Evolutionary conservation across 371 early-diverging fungal species (phyloP), one percentile per base, ranked within the genome.

Genomic region (Mucor velutinosus): DNA sequence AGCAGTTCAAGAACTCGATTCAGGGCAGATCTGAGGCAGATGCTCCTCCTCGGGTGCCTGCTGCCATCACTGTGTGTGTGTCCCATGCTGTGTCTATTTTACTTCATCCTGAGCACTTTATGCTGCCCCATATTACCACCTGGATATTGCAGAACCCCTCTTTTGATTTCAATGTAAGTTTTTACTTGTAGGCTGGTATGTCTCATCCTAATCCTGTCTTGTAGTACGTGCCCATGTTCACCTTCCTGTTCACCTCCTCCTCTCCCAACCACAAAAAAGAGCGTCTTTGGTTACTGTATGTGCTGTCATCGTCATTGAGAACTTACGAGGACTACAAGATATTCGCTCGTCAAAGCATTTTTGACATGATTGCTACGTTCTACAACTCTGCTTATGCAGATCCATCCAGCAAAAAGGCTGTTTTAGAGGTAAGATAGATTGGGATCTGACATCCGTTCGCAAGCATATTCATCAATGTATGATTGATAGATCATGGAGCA

Each of bases 191-290:
- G n/a, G n/a, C 15, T 45, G 17, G 6, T 6, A 30, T 30, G 30
- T 6, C 30, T 30, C 4, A 35, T 19, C 53, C 11, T 60, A n/a
- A 29, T 17, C 17, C 15, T 33, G 29, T 57, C 39, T 62, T 51
- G 43, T 72, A 87, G 86, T 92, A 93, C 78, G 83, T 93, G 5
- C 95, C 95, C 7, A 84, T 94, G 86, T 93, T 93, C 75, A 90
- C 90, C 45, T 80, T 74, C 39, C 68, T 94, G 65, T 92, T 95
- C 73, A 87, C 86, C 64, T 89, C 93, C 3, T 77, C 89, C 0
- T 80, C 90, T 5, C 79, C 84, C 0, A 77, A 84, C 23, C 82
- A 84, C 66, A 86, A 87, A 45, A 86, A 86, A 62, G 94, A 94
- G 66, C 80, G 93, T 51, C 77, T 85, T 14, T 95, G 93, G 93